phyloP scores from a whole-genome alignment of 768 basidiomycete genomes.

The Rhizopogon rudus region DNA sequence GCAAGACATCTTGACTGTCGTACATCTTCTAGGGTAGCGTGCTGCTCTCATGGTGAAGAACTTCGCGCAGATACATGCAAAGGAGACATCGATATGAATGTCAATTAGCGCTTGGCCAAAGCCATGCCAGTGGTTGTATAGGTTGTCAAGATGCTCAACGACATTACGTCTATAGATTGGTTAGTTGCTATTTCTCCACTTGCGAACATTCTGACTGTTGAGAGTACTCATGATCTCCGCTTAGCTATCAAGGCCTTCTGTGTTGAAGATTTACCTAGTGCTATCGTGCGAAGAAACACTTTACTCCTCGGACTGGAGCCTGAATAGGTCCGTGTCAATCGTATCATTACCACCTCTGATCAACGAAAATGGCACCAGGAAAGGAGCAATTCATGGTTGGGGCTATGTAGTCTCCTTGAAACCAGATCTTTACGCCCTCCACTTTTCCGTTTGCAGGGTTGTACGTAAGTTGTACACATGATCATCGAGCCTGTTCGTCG shows the following conservation, averaged over 20 bases:
- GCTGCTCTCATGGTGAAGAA: slow-evolving; percentile 54
- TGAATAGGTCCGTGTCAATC: slow-evolving; percentile 47
- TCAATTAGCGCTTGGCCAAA: slow-evolving; percentile 52
- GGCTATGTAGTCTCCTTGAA: too few relatives aligned
- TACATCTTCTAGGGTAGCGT: slow-evolving; percentile 57
- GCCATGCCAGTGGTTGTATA: slow-evolving; percentile 59
- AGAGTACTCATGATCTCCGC: slow-evolving; percentile 45
- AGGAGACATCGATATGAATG: slow-evolving; percentile 41
- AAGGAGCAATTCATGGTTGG: too few relatives aligned
- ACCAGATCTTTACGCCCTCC: too few relatives aligned
- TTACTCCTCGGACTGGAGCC: slow-evolving; percentile 75
- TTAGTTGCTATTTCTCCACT: slow-evolving; percentile 6
- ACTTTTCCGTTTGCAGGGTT: too few relatives aligned
- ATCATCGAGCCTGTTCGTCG: too few relatives aligned
- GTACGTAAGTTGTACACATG: too few relatives aligned
- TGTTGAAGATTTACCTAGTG: slow-evolving; percentile 51
- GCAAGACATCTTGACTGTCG: slow-evolving; percentile 33
- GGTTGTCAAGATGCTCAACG: slow-evolving; percentile 42
- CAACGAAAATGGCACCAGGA: too few relatives aligned
- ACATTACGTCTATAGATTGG: slow-evolving; percentile 27
- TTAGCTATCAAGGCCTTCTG: slow-evolving; percentile 45
- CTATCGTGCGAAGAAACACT: slow-evolving; percentile 64
- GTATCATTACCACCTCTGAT: too few relatives aligned
- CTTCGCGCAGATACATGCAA: slow-evolving; percentile 30
- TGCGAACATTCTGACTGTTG: slow-evolving; percentile 26